These are phyloP conservation scores for Epichloe aotearoae DNA, from an alignment of 2,329 filamentous ascomycete species.

Conservation along the genomic window DNA sequence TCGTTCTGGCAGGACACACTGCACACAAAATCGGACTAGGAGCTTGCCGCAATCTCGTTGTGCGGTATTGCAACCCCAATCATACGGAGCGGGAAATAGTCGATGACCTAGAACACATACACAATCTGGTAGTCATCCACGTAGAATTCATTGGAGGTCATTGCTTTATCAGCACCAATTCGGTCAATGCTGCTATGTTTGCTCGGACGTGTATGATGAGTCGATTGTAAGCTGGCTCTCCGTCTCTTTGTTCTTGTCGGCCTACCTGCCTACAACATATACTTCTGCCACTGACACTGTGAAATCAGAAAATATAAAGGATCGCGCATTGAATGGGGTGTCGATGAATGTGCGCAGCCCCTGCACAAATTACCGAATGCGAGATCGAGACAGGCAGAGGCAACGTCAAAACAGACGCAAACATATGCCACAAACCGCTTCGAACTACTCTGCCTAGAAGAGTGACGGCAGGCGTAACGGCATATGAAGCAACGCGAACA, in stretches of 20 bases:
- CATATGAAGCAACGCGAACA: neutral
- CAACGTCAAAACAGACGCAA: constrained; percentile 9
- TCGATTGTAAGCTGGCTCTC: constrained; percentile 28
- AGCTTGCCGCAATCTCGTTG: constrained; percentile 60
- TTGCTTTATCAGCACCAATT: constrained; percentile 63
- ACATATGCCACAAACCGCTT: constrained; percentile 44
- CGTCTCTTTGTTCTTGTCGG: neutral
- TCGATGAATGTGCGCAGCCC: constrained; percentile 58
- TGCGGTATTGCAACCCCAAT: constrained; percentile 43
- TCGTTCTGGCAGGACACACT: constrained; percentile 48
- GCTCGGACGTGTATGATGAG: constrained; percentile 69
- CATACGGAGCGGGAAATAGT: constrained; percentile 53
- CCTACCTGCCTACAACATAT: neutral
- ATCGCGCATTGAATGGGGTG: constrained; percentile 53
- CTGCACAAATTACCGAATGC: constrained; percentile 21
- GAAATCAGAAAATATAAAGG: constrained; percentile 48
- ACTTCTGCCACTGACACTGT: neutral
- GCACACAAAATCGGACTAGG: constrained; percentile 50
- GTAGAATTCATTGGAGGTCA: constrained; percentile 45
- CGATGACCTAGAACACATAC: constrained; percentile 68
- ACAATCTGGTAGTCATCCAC: constrained; percentile 60
- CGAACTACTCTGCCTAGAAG: constrained; percentile 39
- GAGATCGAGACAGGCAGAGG: neutral
- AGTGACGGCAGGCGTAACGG: neutral
- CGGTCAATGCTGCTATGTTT: constrained; percentile 61